Percentiles rank a stretch among this genome's conserved stretches.
Evolutionary conservation across 768 basidiomycete genomes (phyloP).

Genomic region (Hygrophoropsis aurantiaca): DNA sequence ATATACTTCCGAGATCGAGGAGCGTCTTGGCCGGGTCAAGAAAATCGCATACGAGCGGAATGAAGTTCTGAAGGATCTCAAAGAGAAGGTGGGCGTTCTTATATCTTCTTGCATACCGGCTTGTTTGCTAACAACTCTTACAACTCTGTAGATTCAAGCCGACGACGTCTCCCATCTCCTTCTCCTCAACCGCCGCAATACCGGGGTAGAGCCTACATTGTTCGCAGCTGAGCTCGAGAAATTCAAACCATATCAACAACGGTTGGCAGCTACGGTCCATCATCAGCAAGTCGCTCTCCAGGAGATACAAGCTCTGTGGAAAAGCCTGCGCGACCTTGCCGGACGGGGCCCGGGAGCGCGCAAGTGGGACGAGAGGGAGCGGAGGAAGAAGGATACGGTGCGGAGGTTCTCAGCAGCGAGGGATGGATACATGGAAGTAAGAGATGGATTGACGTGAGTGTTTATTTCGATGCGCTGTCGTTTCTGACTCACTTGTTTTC

Average conservation of each 20-base stretch:
- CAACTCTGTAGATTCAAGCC: constrained; percentile 68
- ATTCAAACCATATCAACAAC: constrained; percentile 87
- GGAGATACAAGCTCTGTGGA: constrained; percentile 76
- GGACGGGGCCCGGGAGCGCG: constrained; percentile 75
- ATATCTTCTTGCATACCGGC: not conserved
- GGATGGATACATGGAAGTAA: constrained; percentile 84
- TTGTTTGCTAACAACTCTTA: not conserved
- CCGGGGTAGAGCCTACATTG: constrained; percentile 78
- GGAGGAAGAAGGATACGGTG: constrained; percentile 72
- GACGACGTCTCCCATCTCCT: constrained; percentile 97
- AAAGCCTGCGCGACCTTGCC: constrained; percentile 66
- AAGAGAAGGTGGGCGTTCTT: constrained; percentile 75
- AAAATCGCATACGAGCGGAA: constrained; percentile 84
- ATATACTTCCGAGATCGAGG: constrained; percentile 74
- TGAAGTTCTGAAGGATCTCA: constrained; percentile 89
- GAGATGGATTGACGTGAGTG: constrained; percentile 79
- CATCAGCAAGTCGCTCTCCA: constrained; percentile 73
- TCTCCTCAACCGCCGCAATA: constrained; percentile 84
- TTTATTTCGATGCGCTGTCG: constrained; percentile 2
- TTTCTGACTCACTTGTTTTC: constrained; percentile 9
- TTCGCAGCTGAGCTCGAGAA: constrained; percentile 96
- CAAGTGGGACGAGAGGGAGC: constrained; percentile 82
- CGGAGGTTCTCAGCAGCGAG: constrained; percentile 71
- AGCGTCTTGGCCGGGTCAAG: constrained; percentile 71
- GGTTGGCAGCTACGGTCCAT: constrained; percentile 73